A percentile compares a stretch with the other conserved stretches of the same genome.
phyloP scores from a whole-genome alignment of 495 filamentous ascomycete genomes.

The Penicillium manginii region DNA sequence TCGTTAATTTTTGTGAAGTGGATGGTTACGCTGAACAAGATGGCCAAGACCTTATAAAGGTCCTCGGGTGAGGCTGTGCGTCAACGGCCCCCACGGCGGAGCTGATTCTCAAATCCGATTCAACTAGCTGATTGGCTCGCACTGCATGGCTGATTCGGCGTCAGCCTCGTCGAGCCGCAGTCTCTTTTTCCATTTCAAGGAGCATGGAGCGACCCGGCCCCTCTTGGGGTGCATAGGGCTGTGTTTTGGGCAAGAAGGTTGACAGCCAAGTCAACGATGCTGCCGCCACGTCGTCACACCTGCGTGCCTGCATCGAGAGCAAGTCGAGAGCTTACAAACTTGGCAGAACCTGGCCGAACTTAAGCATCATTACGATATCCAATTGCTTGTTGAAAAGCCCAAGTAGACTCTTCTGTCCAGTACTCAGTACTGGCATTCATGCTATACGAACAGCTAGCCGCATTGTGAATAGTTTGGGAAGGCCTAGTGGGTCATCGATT shows the following conservation, averaged over 20 bases:
- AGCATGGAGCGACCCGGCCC: not conserved
- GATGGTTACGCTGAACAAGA: not conserved
- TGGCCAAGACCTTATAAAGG: slow-evolving; percentile 1
- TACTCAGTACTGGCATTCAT: too few relatives aligned
- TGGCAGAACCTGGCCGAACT: not conserved
- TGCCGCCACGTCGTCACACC: not conserved
- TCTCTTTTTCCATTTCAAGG: not conserved
- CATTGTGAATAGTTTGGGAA: not conserved
- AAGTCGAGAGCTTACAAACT: not conserved
- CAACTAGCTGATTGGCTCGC: not conserved
- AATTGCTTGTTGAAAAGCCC: too few relatives aligned
- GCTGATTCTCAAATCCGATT: not conserved
- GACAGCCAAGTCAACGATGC: not conserved
- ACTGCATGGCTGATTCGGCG: not conserved
- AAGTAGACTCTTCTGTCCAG: too few relatives aligned
- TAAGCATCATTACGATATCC: too few relatives aligned
- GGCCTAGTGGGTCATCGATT: not conserved
- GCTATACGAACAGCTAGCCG: too few relatives aligned
- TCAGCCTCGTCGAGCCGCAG: not conserved
- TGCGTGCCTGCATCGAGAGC: not conserved
- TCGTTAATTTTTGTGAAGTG: not conserved
- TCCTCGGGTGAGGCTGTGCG: slow-evolving; percentile 1
- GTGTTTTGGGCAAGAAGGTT: not conserved
- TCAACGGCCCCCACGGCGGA: slow-evolving; percentile 1
- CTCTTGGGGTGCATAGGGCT: not conserved